Percentiles rank a stretch among this genome's conserved stretches.
phyloP scores from a whole-genome alignment of 2,329 filamentous ascomycete genomes.

The Fusarium pseudoanthophilum region DNA sequence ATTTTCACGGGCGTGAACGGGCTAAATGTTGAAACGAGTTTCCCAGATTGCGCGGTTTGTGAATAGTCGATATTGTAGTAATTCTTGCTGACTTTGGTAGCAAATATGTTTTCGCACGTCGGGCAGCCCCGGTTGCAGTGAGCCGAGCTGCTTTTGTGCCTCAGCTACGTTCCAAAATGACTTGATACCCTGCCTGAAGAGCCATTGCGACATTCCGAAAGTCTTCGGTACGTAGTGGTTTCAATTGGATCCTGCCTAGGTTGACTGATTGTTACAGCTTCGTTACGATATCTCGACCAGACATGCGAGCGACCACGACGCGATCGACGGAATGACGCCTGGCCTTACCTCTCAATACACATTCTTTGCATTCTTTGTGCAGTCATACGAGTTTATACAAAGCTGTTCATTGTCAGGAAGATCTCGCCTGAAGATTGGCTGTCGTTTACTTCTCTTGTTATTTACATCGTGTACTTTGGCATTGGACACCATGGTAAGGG shows the following conservation, averaged over 20 bases:
- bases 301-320: constrained; percentile 6
- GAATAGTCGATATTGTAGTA: accelerated
- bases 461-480: constrained; percentile 6
- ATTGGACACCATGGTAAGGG: constrained; percentile 18
- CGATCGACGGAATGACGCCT: constrained; percentile 8
- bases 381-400: constrained; percentile 13
- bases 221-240: background rate
- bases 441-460: background rate
- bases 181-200: background rate
- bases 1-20: background rate
- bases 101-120: background rate
- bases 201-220: background rate
- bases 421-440: constrained; percentile 15
- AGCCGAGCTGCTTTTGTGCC: background rate
- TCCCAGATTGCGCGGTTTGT: background rate
- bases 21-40: no score
- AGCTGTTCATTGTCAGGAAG: background rate
- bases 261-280: background rate
- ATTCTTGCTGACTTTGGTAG: background rate
- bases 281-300: constrained; percentile 1
- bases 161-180: background rate
- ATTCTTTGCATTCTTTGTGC: constrained; percentile 5
- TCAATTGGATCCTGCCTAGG: accelerated
- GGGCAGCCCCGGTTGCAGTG: accelerated
- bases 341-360: constrained; percentile 17